Base-by-base conservation (phyloP, 2,329 filamentous ascomycete species). In the Thermoascus crustaceus region DNA sequence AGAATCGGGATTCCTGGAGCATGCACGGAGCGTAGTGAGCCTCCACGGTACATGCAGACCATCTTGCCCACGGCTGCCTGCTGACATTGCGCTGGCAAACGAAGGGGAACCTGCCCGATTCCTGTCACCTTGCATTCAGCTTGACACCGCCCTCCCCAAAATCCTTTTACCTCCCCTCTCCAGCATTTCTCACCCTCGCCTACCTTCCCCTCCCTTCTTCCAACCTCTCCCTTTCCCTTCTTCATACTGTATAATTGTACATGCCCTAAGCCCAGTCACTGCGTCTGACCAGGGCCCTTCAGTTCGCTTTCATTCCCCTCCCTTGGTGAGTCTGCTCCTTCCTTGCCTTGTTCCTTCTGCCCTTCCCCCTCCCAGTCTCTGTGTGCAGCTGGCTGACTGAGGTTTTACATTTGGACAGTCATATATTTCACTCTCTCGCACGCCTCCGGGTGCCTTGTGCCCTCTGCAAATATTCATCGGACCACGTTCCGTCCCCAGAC, bases 1-100 rank as follows among this genome's bases (percentile, higher is more conserved):
- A 45, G 43, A 46, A 55, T 54, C 48, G 52, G 55, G 49, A 53
- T 60, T 59, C 51, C 53, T 58, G 53, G 54, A 55, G 57, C 54
- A 61, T 61, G 58, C 57, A 61, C 58, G 55, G 57, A 61, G 57
- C 49, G 53, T 58, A 57, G 56, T 57, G 42, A 21, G 54, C 54
- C 49, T 41, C 56, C 46, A 51, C 54, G 48, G 48, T 50, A 46
- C 35, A 42, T 39, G 44, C 48, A 44, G 35, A 19, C 29, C 27
- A 37, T 41, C 31, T 33, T 33, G 21, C 41, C 40, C 30, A 38
- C 47, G 47, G 46, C 45, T 48, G 40, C 48, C 49, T 49, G 43
- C 48, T 47, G 47, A 30, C 39, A 45, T 46, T 44, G 37, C 43
- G 42, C 46, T 55, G 52, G 47, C 54, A 60, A 58, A 61, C 54